Evolutionary conservation across 805 yeast genomes (phyloP).

Genomic region (Saturnispora quitensis): DNA sequence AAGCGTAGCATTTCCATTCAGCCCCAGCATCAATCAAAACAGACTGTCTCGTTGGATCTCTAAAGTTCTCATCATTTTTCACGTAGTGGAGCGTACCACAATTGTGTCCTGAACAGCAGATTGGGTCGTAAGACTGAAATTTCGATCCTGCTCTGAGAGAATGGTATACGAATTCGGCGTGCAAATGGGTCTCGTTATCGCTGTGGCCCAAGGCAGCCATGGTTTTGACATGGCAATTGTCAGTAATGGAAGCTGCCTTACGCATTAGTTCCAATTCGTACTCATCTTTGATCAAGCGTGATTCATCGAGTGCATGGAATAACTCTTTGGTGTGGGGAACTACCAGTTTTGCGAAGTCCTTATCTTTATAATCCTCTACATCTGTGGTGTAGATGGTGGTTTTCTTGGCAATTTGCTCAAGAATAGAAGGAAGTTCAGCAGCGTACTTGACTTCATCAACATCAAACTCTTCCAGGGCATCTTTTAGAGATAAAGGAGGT

Average conservation of each 20-base stretch:
- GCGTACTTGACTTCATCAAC: constrained; percentile 73
- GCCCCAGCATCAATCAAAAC: constrained; percentile 94
- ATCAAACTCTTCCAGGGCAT: constrained; percentile 59
- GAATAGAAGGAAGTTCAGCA: constrained; percentile 34
- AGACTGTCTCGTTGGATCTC: constrained; percentile 48
- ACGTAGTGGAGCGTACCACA: constrained; percentile 89
- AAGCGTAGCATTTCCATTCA: constrained; percentile 88
- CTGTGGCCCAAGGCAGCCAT: constrained; percentile 91
- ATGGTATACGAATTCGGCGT: constrained; percentile 92
- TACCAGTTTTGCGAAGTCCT: constrained; percentile 29
- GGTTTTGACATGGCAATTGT: constrained; percentile 80
- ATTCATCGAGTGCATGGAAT: constrained; percentile 74
- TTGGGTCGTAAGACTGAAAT: constrained; percentile 84
- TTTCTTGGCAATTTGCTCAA: constrained; percentile 16
- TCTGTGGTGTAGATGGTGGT: constrained; percentile 46
- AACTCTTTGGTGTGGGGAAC: constrained; percentile 39
- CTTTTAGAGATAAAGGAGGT: constrained; percentile 57
- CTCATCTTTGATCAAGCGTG: constrained; percentile 76
- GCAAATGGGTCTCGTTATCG: constrained; percentile 80
- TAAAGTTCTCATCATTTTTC: constrained; percentile 46
- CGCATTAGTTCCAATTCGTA: constrained; percentile 70
- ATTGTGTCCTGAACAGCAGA: constrained; percentile 88
- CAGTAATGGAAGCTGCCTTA: constrained; percentile 78
- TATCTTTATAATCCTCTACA: constrained; percentile 35
- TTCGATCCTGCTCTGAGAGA: constrained; percentile 91